Evolutionary conservation across 345 rosid species (phyloP).

Genomic region (Carallia brachiata): DNA sequence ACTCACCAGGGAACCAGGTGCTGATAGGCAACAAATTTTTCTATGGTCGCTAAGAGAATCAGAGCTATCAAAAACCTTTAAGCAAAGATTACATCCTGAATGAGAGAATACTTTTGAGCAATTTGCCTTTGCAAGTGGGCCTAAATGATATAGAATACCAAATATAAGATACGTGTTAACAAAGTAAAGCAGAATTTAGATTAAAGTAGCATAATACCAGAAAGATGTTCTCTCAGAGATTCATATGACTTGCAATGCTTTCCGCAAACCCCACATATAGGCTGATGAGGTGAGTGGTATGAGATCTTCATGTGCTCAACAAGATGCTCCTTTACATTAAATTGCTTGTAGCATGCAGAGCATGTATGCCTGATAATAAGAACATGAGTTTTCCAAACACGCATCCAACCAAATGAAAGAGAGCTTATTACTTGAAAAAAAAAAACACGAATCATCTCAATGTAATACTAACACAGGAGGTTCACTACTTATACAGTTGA

Average conservation of each 20-base stretch:
- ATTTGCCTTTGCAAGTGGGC: constrained; percentile 42
- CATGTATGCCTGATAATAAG: constrained; percentile 53
- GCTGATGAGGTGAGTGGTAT: constrained; percentile 71
- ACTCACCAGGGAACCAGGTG: constrained; percentile 58
- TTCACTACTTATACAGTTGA: too few species aligned
- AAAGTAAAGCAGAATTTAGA: neutral
- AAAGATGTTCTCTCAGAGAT: constrained; percentile 64
- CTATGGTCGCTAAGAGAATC: constrained; percentile 41
- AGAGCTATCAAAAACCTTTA: constrained; percentile 45
- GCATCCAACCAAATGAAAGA: neutral
- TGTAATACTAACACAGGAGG: too few species aligned
- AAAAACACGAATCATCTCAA: too few species aligned
- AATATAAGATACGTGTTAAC: neutral
- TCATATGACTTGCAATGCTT: constrained; percentile 75
- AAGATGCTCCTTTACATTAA: constrained; percentile 64
- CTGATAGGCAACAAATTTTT: constrained; percentile 39
- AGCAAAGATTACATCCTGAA: constrained; percentile 58
- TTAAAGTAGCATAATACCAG: constrained; percentile 32
- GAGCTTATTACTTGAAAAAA: neutral
- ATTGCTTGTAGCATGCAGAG: constrained; percentile 72
- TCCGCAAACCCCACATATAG: constrained; percentile 58
- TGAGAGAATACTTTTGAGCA: constrained; percentile 48
- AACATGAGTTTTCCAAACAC: neutral
- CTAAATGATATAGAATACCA: constrained; percentile 21
- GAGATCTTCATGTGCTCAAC: constrained; percentile 78